These are phyloP conservation scores for Colletotrichum musae DNA, from an alignment of 2,329 filamentous ascomycete species.

Conservation along the genomic window DNA sequence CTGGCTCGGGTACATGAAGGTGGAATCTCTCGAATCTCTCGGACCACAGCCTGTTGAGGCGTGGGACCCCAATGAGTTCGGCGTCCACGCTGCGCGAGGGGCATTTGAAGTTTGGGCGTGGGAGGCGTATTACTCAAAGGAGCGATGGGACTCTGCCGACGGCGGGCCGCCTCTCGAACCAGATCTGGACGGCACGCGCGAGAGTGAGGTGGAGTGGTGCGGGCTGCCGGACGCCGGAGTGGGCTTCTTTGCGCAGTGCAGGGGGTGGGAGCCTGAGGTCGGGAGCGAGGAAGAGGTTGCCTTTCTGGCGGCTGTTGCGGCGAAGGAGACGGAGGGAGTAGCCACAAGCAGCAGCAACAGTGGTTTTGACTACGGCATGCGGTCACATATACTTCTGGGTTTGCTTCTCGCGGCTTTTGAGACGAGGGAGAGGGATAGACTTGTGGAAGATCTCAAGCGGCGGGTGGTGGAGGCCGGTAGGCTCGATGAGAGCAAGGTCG, in stretches of 20 bases:
- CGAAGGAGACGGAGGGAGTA: conserved; percentile 34
- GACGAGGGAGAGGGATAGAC: neutral
- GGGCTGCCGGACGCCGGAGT: conserved; percentile 33
- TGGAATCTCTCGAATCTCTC: neutral
- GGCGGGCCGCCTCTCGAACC: conserved; percentile 19
- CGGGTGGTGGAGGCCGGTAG: conserved; percentile 10
- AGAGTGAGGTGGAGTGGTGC: conserved; percentile 32
- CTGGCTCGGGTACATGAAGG: conserved; percentile 32
- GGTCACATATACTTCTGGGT: conserved; percentile 41
- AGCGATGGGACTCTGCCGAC: conserved; percentile 20
- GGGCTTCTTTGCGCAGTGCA: neutral
- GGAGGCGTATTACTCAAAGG: conserved; percentile 24
- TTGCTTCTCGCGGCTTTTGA: conserved; percentile 33
- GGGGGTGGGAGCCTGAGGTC: conserved; percentile 41
- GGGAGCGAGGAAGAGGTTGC: conserved; percentile 42
- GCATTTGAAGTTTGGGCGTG: conserved; percentile 19
- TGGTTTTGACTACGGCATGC: conserved; percentile 36
- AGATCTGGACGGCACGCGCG: conserved; percentile 30
- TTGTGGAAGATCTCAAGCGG: conserved; percentile 18
- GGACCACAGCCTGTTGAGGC: neutral
- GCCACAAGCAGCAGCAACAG: neutral
- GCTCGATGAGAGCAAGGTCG: neutral
- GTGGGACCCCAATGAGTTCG: conserved; percentile 17
- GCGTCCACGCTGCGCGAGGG: conserved; percentile 13
- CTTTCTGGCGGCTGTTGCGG: conserved; percentile 42